These are phyloP conservation scores for Globisporangium takayamanum DNA, from an alignment of 352 stramenopile genomes.

Conservation along the genomic window DNA sequence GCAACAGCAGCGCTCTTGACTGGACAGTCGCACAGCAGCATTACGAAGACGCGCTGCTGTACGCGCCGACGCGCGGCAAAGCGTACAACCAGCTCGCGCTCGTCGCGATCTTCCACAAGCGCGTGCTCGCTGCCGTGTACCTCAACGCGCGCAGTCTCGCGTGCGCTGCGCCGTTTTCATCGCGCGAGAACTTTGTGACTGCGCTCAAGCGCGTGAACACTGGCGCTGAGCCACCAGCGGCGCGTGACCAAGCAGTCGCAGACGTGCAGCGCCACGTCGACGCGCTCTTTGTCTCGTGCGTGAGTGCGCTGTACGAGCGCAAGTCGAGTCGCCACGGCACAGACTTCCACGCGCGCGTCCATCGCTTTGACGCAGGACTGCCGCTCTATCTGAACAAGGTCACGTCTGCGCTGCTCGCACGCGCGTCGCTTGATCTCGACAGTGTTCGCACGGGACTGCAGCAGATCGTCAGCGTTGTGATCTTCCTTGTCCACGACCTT, in stretches of 20 bases:
- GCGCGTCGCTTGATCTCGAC: conserved; percentile 1
- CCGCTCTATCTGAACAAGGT: conserved; percentile 5
- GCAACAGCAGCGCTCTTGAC: conserved; percentile 8
- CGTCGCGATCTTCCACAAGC: conserved; percentile 25
- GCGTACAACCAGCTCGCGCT: conserved; percentile 60
- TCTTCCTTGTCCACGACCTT: conserved; percentile 26
- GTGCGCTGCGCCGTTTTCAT: conserved; percentile 32
- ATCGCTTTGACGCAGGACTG: not conserved
- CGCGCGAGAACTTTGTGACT: conserved; percentile 31
- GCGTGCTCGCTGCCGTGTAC: conserved; percentile 32
- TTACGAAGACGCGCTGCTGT: conserved; percentile 30
- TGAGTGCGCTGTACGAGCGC: conserved; percentile 1
- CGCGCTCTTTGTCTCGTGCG: conserved; percentile 6
- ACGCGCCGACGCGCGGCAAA: conserved; percentile 41
- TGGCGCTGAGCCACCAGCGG: not conserved
- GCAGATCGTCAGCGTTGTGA: conserved; percentile 22
- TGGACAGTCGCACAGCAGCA: conserved; percentile 25
- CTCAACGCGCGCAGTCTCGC: conserved; percentile 38
- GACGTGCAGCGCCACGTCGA: conserved; percentile 8
- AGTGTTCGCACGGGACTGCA: conserved; percentile 13
- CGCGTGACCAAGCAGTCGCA: not conserved
- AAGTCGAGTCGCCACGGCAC: not conserved
- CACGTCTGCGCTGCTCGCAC: conserved; percentile 6
- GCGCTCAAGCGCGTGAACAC: conserved; percentile 16
- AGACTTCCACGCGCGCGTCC: not conserved